A percentile compares a stretch with the other conserved stretches of the same genome.
Conservation (phyloP, 257 asterid genomes). For the Rehmannia glutinosa region DNA sequence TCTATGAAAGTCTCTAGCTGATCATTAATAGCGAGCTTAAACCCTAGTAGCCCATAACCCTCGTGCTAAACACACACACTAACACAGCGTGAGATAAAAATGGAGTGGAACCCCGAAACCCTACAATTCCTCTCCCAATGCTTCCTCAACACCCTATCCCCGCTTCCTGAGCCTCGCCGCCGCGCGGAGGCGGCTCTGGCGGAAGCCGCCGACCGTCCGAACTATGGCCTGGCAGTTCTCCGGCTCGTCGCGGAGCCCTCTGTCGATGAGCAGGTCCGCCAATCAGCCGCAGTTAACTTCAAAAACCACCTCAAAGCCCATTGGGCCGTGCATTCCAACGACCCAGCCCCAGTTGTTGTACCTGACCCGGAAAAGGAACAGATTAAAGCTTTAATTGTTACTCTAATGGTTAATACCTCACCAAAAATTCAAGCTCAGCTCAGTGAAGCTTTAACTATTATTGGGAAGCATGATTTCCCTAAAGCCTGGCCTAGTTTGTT, state of each 20-base stretch:
- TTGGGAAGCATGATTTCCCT: slow-evolving; percentile 86
- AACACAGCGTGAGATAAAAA: slow-evolving; percentile 15
- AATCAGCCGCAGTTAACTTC: slow-evolving; percentile 84
- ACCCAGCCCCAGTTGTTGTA: slow-evolving; percentile 28
- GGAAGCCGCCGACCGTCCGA: slow-evolving; percentile 59
- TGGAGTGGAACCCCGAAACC: slow-evolving; percentile 87
- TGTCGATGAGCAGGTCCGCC: slow-evolving; percentile 87
- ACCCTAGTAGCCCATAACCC: slow-evolving; percentile 29
- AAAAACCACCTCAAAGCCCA: slow-evolving; percentile 76
- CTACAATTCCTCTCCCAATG: slow-evolving; percentile 70
- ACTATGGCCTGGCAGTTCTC: slow-evolving; percentile 81
- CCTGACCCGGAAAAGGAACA: slow-evolving; percentile 71
- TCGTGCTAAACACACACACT: background rate
- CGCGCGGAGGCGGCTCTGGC: slow-evolving; percentile 62
- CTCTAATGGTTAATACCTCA: slow-evolving; percentile 57
- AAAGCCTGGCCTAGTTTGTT: slow-evolving; percentile 63
- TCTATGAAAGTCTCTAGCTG: background rate
- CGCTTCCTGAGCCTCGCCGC: slow-evolving; percentile 74
- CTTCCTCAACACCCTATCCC: slow-evolving; percentile 78
- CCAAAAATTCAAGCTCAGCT: slow-evolving; percentile 77
- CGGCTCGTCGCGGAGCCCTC: slow-evolving; percentile 71
- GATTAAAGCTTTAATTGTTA: slow-evolving; percentile 66
- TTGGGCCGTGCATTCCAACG: slow-evolving; percentile 49
- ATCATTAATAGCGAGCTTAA: slow-evolving; percentile 1
- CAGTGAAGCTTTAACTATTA: slow-evolving; percentile 73